Conservation (phyloP, 805 yeast genomes). For the Barnettozyma californica region DNA sequence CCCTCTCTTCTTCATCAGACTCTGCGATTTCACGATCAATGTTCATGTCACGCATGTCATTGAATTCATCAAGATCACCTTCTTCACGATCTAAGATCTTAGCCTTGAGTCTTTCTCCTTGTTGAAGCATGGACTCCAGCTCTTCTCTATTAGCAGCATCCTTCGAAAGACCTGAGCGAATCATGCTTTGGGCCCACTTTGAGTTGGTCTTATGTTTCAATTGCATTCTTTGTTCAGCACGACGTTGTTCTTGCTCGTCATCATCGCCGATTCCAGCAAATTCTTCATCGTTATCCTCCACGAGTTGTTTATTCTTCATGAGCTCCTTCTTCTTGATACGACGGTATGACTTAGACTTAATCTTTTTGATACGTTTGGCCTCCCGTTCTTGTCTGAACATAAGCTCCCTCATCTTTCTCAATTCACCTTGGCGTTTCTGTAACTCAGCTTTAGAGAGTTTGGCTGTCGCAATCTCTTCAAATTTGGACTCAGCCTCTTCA, state of each 20-base stretch:
- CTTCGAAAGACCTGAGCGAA: conserved; percentile 83
- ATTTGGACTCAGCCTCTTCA: conserved; percentile 72
- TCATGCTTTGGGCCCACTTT: conserved; percentile 87
- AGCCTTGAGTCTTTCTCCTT: conserved; percentile 70
- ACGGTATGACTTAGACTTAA: conserved; percentile 86
- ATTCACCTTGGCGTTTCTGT: conserved; percentile 68
- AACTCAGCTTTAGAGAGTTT: conserved; percentile 77
- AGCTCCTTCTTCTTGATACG: conserved; percentile 83
- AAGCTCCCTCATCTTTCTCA: conserved; percentile 88
- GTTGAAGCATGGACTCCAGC: conserved; percentile 89
- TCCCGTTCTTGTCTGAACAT: conserved; percentile 94
- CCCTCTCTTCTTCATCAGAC: conserved; percentile 32
- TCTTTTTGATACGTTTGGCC: conserved; percentile 88
- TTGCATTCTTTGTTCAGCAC: conserved; percentile 92
- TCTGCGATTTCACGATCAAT: conserved; percentile 41
- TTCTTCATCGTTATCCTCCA: conserved; percentile 47
- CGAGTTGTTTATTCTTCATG: conserved; percentile 59
- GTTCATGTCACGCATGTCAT: conserved; percentile 41
- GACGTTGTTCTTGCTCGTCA: conserved; percentile 61
- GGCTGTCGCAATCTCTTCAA: conserved; percentile 82
- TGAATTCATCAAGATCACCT: conserved; percentile 33
- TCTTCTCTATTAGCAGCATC: conserved; percentile 82
- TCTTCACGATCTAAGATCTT: conserved; percentile 61
- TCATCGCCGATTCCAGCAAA: conserved; percentile 43
- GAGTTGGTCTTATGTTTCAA: conserved; percentile 84